Evolutionary conservation across 441 rosid species (phyloP), one percentile per base, ranked within the genome.

Genomic region (Macaranga tanarius): DNA sequence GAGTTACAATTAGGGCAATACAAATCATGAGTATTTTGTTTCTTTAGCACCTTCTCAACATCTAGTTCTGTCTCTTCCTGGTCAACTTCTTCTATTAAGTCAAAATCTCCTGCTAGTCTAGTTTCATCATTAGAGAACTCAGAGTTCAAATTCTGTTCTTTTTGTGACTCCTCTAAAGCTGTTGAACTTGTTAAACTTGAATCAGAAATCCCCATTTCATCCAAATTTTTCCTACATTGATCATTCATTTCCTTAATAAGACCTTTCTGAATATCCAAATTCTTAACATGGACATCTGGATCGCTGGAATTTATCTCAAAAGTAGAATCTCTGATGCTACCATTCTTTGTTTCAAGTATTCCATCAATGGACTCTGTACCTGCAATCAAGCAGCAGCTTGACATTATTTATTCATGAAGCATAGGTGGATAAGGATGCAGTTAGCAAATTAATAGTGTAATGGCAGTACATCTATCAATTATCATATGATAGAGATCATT

Each of bases 1-100:
- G 95, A 90, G n/a, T 78, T 68, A 69, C 99, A 95, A 68, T 91
- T 90, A 38, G 99, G 99, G 75, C 99, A 95, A 72, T 61, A 83
- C 71, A 95, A 74, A 73, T 95, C 92, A 79, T 95, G 99, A 3
- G 98, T 92, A 70, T 82, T 82, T 77, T 95, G 99, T 78, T 90
- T 90, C 65, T 79, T 70, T 57, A 95, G 57, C 50, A 89, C 88
- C 65, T 73, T 77, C 87, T 92, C 90, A 44, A 95, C 88, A 63
- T 89, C 88, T 19, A 78, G 78, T 38, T 86, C 90, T 28, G 81
- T 74, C 42, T 55, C 73, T 67, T 85, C 92, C 75, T 69, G 69
- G 55, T 86, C 91, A 40, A 66, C 31, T 71, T 85, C 92, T 74
- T 85, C 89, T 62, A 74, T 56, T 70, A 80, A 67, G 70, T 81